Conservation (phyloP, 768 basidiomycete species). For the Heimioporus sp. region DNA sequence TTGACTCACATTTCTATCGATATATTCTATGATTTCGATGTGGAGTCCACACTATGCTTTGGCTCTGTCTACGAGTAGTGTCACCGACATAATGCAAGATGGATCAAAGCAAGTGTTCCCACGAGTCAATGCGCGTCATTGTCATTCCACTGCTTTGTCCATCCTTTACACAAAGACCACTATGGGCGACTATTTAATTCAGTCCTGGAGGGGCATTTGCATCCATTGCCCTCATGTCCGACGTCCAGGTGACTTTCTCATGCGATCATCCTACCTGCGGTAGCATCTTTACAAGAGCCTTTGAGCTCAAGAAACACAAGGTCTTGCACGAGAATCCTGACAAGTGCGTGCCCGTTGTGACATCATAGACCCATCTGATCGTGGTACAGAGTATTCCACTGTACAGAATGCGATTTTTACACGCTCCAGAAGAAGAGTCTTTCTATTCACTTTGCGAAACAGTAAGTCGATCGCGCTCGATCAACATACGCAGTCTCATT, state of each 20-base stretch:
- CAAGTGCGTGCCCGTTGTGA: constrained; percentile 1
- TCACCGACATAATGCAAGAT: no score
- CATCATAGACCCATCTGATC: no score
- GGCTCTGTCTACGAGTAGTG: constrained; percentile 54
- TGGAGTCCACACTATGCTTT: constrained; percentile 76
- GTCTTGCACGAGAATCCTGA: constrained; percentile 10
- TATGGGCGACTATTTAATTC: no score
- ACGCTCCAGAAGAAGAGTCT: constrained; percentile 21
- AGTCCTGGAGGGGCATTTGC: no score
- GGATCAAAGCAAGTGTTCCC: no score
- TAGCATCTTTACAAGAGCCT: constrained; percentile 11
- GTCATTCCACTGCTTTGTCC: no score
- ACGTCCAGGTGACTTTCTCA: neutral
- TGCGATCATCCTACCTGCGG: constrained; percentile 16
- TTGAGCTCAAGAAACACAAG: constrained; percentile 24
- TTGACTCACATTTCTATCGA: constrained; percentile 63
- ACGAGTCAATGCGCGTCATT: no score
- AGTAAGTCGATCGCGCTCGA: constrained; percentile 9
- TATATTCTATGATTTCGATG: constrained; percentile 89
- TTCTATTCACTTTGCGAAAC: constrained; percentile 15
- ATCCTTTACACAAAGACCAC: no score
- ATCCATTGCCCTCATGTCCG: no score
- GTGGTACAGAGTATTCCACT: constrained; percentile 15
- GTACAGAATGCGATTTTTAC: constrained; percentile 17
- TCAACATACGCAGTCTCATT: neutral